phyloP scores from a whole-genome alignment of 768 basidiomycete genomes.

The Russula olivacea region DNA sequence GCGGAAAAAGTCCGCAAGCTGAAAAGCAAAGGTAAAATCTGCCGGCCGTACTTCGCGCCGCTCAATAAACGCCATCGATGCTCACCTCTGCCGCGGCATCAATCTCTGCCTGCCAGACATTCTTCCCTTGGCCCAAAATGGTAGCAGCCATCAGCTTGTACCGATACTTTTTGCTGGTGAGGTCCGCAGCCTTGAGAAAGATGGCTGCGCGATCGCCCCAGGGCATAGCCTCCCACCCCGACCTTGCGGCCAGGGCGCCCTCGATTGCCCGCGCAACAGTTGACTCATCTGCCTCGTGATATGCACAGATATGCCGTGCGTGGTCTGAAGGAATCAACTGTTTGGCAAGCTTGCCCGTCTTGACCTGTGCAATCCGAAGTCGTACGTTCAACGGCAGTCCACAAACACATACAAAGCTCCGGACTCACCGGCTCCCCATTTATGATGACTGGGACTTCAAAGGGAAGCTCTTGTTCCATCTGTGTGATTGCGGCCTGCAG shows the following conservation, averaged over 20 bases:
- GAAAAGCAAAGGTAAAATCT: neutral
- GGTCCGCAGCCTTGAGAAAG: constrained; percentile 96
- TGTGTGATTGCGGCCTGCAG: constrained; percentile 67
- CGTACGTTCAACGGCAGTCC: neutral
- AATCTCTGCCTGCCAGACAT: constrained; percentile 99
- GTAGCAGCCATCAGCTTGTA: constrained; percentile 95
- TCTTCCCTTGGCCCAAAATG: constrained; percentile 98
- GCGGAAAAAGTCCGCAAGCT: constrained; percentile 89
- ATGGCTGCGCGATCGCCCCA: constrained; percentile 98
- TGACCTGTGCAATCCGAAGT: constrained; percentile 45
- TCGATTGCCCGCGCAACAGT: constrained; percentile 76
- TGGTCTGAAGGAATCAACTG: constrained; percentile 88
- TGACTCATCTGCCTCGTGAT: constrained; percentile 81
- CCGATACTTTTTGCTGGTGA: constrained; percentile 91
- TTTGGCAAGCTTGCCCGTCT: constrained; percentile 68
- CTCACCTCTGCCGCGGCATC: constrained; percentile 95
- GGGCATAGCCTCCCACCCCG: constrained; percentile 87
- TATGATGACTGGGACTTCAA: constrained; percentile 89
- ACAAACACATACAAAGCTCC: constrained; percentile 2
- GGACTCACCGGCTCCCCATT: constrained; percentile 75
- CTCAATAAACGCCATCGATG: constrained; percentile 2
- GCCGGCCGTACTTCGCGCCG: too few relatives aligned
- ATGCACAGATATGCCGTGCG: constrained; percentile 70
- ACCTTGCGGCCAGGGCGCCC: constrained; percentile 80
- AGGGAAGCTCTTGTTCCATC: constrained; percentile 80